phyloP scores from a whole-genome alignment of 2,329 filamentous ascomycete genomes.

The Trichoderma sp. region DNA sequence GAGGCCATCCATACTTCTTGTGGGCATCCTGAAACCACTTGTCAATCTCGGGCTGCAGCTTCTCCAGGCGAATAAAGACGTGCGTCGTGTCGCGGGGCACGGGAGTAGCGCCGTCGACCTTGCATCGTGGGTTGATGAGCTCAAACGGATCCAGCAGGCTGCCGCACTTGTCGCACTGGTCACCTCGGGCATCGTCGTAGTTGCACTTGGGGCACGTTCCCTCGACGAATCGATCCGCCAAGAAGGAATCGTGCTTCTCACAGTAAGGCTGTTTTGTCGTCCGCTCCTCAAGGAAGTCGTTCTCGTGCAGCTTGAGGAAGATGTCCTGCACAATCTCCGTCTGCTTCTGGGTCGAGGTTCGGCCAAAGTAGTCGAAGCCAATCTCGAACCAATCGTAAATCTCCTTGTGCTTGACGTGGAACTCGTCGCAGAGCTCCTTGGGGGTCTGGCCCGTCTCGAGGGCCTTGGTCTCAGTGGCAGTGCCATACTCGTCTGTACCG shows the following conservation, averaged over 20 bases:
- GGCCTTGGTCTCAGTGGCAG: constrained; percentile 92
- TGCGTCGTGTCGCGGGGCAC: constrained; percentile 83
- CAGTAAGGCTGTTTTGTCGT: constrained; percentile 90
- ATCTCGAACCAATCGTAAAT: constrained; percentile 98
- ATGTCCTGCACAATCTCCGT: constrained; percentile 92
- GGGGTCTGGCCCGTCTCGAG: constrained; percentile 83
- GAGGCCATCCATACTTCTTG: constrained; percentile 71
- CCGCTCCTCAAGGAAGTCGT: constrained; percentile 83
- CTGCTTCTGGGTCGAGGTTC: constrained; percentile 84
- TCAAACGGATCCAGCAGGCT: constrained; percentile 69
- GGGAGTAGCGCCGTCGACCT: constrained; percentile 81
- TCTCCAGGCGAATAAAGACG: constrained; percentile 83
- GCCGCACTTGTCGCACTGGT: constrained; percentile 75
- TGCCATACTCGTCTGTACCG: constrained; percentile 86
- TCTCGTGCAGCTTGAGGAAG: constrained; percentile 82
- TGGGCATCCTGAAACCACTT: constrained; percentile 74
- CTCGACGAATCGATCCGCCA: constrained; percentile 85
- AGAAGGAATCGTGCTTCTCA: constrained; percentile 69
- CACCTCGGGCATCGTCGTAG: constrained; percentile 67
- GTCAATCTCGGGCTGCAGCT: constrained; percentile 72
- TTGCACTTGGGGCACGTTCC: constrained; percentile 73
- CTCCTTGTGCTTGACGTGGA: constrained; percentile 82
- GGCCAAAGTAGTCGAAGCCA: constrained; percentile 89
- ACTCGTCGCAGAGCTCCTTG: constrained; percentile 84
- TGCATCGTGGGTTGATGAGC: constrained; percentile 83